Conservation (phyloP, 345 rosid species). For the Excoecaria agallocha region DNA sequence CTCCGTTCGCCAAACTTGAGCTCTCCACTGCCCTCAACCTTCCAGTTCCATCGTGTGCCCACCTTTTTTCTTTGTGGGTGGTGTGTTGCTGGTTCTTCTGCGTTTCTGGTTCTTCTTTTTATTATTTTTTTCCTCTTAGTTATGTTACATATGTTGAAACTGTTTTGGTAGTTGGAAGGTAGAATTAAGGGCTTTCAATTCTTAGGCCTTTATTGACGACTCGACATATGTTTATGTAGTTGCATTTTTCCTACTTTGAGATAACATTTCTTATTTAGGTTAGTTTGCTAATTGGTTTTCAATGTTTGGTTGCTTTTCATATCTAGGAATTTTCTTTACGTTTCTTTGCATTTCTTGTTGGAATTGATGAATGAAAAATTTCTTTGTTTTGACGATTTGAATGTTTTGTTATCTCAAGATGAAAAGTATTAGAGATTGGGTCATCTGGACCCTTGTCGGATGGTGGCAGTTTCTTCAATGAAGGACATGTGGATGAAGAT, state of each 20-base stretch:
- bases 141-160: too few relatives aligned
- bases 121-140: too few relatives aligned
- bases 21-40: too few relatives aligned
- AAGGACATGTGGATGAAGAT: slow-evolving; percentile 31
- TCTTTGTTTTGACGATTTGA: not conserved
- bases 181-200: too few relatives aligned
- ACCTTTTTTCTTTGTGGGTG: too few relatives aligned
- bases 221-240: too few relatives aligned
- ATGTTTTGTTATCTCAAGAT: slow-evolving; percentile 32
- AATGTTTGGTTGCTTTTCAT: not conserved
- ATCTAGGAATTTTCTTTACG: not conserved
- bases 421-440: slow-evolving; percentile 86
- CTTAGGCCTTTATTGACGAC: too few relatives aligned
- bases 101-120: too few relatives aligned
- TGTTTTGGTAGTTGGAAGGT: too few relatives aligned
- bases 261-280: not conserved
- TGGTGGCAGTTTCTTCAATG: slow-evolving; percentile 38
- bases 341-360: not conserved
- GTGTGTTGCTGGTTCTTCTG: too few relatives aligned
- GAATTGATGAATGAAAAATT: not conserved
- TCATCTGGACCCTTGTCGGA: slow-evolving; percentile 60
- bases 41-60: too few relatives aligned
- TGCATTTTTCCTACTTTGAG: not conserved
- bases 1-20: too few relatives aligned
- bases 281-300: not conserved